These are phyloP conservation scores for Phytopythium delawarense DNA, from an alignment of 352 stramenopile genomes.

Conservation along the genomic window DNA sequence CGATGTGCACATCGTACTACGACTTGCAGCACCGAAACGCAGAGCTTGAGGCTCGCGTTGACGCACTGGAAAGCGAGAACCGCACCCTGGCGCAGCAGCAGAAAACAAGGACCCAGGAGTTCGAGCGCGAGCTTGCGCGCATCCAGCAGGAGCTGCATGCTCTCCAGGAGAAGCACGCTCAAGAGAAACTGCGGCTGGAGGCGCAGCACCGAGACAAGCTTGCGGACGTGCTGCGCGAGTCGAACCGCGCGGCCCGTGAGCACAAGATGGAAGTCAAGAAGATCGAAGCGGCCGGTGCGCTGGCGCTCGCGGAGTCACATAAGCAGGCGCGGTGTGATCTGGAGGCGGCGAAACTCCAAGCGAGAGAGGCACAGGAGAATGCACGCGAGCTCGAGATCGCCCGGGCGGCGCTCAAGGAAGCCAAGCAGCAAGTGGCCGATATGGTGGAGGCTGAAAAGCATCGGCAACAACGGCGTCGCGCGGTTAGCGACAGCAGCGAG, in stretches of 20 bases:
- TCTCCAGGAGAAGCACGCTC: conserved; percentile 43
- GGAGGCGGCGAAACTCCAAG: background rate
- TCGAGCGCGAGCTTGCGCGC: conserved; percentile 22
- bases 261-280: conserved; percentile 45
- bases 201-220: conserved; percentile 40
- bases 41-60: conserved; percentile 36
- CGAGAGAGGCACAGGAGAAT: conserved; percentile 8
- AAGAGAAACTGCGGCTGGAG: conserved; percentile 32
- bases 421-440: background rate
- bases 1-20: conserved; percentile 86
- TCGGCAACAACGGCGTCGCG: background rate
- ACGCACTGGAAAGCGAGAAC: conserved; percentile 29
- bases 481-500: background rate
- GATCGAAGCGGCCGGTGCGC: conserved; percentile 11
- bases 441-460: conserved; percentile 25
- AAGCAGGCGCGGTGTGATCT: background rate
- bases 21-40: conserved; percentile 72
- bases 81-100: conserved; percentile 18
- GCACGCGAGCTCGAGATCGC: conserved; percentile 15
- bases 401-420: background rate
- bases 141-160: conserved; percentile 41
- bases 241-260: conserved; percentile 44
- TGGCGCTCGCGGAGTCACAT: conserved; percentile 3
- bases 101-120: conserved; percentile 18
- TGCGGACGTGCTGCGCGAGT: conserved; percentile 41